phyloP scores from a whole-genome alignment of 345 rosid genomes.

The Hibiscus tridactylites region DNA sequence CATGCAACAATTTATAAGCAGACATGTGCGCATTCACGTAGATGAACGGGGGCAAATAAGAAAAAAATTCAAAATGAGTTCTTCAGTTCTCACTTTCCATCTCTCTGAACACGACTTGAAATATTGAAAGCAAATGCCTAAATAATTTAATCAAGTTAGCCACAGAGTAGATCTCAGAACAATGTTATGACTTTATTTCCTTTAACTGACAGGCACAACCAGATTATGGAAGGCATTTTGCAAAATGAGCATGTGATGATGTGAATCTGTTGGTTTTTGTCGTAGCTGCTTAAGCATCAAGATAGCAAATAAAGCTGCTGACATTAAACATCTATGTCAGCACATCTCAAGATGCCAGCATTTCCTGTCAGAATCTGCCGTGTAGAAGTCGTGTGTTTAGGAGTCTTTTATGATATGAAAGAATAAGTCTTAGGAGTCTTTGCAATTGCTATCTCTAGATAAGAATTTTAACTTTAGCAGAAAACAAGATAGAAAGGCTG shows the following conservation, averaged over 20 bases:
- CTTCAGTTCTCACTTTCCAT: conserved; percentile 1
- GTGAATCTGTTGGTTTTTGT: not conserved
- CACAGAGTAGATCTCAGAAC: not conserved
- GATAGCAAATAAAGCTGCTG: not conserved
- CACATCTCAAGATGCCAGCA: too few species aligned
- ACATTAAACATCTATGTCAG: not conserved
- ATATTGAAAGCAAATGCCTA: not conserved
- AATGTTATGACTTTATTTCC: not conserved
- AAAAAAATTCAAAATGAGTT: not conserved
- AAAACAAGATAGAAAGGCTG: too few species aligned
- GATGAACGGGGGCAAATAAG: not conserved
- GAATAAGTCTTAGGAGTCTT: too few species aligned
- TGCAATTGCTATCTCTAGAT: too few species aligned
- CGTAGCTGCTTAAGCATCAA: not conserved
- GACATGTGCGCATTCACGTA: not conserved
- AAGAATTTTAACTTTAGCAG: too few species aligned
- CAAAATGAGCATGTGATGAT: not conserved
- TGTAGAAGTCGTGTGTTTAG: too few species aligned
- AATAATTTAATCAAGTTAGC: not conserved
- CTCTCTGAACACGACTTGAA: not conserved
- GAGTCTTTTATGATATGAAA: too few species aligned
- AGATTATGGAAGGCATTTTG: not conserved
- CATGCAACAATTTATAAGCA: not conserved
- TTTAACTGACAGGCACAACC: not conserved
- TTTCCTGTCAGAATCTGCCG: too few species aligned